These are phyloP conservation scores for Craterostigma plantagineum DNA, from an alignment of 257 asterid genomes.

Conservation along the genomic window DNA sequence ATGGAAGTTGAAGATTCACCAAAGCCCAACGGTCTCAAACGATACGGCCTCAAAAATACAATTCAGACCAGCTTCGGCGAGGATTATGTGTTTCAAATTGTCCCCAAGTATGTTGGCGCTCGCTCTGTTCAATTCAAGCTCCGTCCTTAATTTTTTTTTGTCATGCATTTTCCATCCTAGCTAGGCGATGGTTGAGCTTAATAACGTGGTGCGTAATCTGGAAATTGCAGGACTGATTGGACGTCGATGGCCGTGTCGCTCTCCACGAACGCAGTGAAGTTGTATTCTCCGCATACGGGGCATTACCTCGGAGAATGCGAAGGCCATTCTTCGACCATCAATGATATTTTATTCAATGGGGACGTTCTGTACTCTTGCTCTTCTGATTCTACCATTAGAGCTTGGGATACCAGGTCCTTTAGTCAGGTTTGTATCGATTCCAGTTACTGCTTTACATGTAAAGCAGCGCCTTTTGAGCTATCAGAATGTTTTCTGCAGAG, in stretches of 20 bases:
- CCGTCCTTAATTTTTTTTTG: neutral
- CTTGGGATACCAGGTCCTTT: slow-evolving; percentile 86
- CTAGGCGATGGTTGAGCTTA: neutral
- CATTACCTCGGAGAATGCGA: slow-evolving; percentile 70
- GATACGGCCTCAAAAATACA: slow-evolving; percentile 49
- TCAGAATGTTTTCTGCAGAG: neutral
- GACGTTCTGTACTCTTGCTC: slow-evolving; percentile 69
- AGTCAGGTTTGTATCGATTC: slow-evolving; percentile 34
- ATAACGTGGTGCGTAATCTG: slow-evolving; percentile 1
- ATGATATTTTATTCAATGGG: slow-evolving; percentile 49
- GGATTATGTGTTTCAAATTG: slow-evolving; percentile 84
- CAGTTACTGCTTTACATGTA: neutral
- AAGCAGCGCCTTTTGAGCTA: no score
- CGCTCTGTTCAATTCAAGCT: neutral
- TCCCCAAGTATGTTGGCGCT: slow-evolving; percentile 26
- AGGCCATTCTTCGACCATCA: slow-evolving; percentile 60
- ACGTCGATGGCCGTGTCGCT: slow-evolving; percentile 88
- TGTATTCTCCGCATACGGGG: slow-evolving; percentile 74
- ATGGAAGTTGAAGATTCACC: slow-evolving; percentile 57
- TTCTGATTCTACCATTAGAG: slow-evolving; percentile 68
- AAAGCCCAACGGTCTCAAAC: slow-evolving; percentile 15
- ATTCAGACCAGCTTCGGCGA: slow-evolving; percentile 85
- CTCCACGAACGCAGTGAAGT: slow-evolving; percentile 67
- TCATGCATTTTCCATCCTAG: neutral
- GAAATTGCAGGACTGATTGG: slow-evolving; percentile 52